Conservation (phyloP, 805 yeast species). For the Brettanomyces custersianus region DNA sequence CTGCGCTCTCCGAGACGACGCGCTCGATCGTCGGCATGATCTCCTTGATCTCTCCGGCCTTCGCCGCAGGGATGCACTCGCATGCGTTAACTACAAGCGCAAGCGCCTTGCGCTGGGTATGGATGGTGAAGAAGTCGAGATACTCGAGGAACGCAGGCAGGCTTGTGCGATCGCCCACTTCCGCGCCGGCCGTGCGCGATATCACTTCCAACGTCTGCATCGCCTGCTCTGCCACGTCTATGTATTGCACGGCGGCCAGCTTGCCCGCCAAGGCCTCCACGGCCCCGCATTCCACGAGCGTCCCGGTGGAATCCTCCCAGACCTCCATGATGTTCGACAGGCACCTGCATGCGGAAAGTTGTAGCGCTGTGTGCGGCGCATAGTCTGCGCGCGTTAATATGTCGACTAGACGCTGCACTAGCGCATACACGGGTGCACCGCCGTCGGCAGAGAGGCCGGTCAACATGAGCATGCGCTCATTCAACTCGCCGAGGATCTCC, state of each 20-base stretch:
- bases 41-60: slow-evolving; percentile 41
- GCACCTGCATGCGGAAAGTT: slow-evolving; percentile 76
- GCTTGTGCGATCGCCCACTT: slow-evolving; percentile 51
- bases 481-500: slow-evolving; percentile 57
- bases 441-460: slow-evolving; percentile 51
- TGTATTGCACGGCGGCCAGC: slow-evolving; percentile 66
- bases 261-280: slow-evolving; percentile 58
- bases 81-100: slow-evolving; percentile 66
- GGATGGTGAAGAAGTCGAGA: slow-evolving; percentile 81
- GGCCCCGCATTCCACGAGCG: slow-evolving; percentile 56
- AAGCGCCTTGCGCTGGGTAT: slow-evolving; percentile 79
- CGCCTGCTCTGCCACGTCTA: slow-evolving; percentile 90
- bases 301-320: slow-evolving; percentile 51
- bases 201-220: slow-evolving; percentile 65
- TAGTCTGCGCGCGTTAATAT: slow-evolving; percentile 50
- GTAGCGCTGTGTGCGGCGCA: slow-evolving; percentile 67
- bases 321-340: slow-evolving; percentile 74
- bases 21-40: slow-evolving; percentile 52
- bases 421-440: slow-evolving; percentile 47
- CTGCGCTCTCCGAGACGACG: slow-evolving; percentile 47
- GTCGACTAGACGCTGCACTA: slow-evolving; percentile 45
- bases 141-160: slow-evolving; percentile 58
- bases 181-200: slow-evolving; percentile 43
- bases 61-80: slow-evolving; percentile 32
- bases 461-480: slow-evolving; percentile 61